Evolutionary conservation across 305 asterid genomes (phyloP), one percentile per base, ranked within the genome.

Genomic region (Fraxinus paxiana): DNA sequence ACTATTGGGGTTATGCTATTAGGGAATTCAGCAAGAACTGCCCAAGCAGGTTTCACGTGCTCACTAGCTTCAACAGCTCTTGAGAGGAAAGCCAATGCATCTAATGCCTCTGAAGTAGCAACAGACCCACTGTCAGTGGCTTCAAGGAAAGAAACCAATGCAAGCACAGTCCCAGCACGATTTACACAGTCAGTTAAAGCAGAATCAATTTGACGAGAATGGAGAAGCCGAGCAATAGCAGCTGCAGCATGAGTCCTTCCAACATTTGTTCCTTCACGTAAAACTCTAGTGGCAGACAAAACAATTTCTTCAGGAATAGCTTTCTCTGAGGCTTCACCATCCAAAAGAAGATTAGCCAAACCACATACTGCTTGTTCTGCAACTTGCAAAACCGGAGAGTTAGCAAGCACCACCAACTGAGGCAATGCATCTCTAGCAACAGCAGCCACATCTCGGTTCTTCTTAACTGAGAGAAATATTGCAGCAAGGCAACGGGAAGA

Each of bases 331-430:
- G 91, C 92, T 86, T 94, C 98, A 71, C 82, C 77, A 84, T 94
- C 99, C 88, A 96, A 87, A 75, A 96, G 95, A 84, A 96, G 88
- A 93, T 94, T 96, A 35, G 99, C 96, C 87, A 94, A 80, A 80
- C 98, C 99, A 90, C 99, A 94, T 69, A 92, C 93, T 73, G 98
- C 98, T 87, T 94, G 97, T 88, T 96, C 99, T 73, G 97, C 93
- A 80, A 96, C 97, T 82, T 84, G 92, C 84, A 94, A 88, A 15
- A 76, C 84, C 7, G 96, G 82, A 83, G 98, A 91, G 86, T 88
- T 92, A 20, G 98, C 97, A 77, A 92, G 98, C 79, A 81, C 87
- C 87, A 90, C 89, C 89, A 96, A 80, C 20, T 86, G 87, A 78
- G 93, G 92, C 84, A 93, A 87, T 80, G 89, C 91, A 77, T 93